phyloP scores from a whole-genome alignment of 1,139 yeast genomes.

The Blastobotrys niveus region DNA sequence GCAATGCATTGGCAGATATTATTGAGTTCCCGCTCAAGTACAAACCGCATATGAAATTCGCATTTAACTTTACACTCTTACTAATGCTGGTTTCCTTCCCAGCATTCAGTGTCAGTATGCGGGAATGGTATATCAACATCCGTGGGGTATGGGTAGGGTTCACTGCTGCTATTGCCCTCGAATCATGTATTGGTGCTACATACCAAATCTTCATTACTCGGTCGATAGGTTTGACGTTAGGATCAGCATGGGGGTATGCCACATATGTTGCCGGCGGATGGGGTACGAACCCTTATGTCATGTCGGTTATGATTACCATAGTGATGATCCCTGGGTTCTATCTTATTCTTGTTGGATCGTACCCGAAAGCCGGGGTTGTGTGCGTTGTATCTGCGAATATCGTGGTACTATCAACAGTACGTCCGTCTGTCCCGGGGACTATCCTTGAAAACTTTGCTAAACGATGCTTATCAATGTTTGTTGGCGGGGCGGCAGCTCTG shows the following conservation, averaged over 20 bases:
- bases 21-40: constrained; percentile 28
- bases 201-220: constrained; percentile 43
- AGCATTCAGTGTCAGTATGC: constrained; percentile 42
- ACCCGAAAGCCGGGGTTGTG: constrained; percentile 47
- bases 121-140: constrained; percentile 43
- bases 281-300: constrained; percentile 40
- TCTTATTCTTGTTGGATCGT: constrained; percentile 41
- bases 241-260: constrained; percentile 46
- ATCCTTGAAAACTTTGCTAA: constrained; percentile 44
- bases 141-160: constrained; percentile 51
- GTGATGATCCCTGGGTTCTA: constrained; percentile 45
- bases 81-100: constrained; percentile 46
- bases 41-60: constrained; percentile 40
- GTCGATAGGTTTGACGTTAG: constrained; percentile 43
- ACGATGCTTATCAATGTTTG: constrained; percentile 45
- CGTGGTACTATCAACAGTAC: constrained; percentile 42
- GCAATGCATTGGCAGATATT: constrained; percentile 18
- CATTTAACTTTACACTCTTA: constrained; percentile 42
- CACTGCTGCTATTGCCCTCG: constrained; percentile 45
- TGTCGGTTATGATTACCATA: constrained; percentile 39
- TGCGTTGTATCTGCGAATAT: constrained; percentile 44
- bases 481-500: constrained; percentile 46
- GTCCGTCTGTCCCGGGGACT: constrained; percentile 39
- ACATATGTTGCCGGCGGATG: constrained; percentile 41
- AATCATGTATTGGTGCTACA: constrained; percentile 49